These are phyloP conservation scores for Serendipita sp. DNA, from an alignment of 768 basidiomycete species.

Conservation along the genomic window DNA sequence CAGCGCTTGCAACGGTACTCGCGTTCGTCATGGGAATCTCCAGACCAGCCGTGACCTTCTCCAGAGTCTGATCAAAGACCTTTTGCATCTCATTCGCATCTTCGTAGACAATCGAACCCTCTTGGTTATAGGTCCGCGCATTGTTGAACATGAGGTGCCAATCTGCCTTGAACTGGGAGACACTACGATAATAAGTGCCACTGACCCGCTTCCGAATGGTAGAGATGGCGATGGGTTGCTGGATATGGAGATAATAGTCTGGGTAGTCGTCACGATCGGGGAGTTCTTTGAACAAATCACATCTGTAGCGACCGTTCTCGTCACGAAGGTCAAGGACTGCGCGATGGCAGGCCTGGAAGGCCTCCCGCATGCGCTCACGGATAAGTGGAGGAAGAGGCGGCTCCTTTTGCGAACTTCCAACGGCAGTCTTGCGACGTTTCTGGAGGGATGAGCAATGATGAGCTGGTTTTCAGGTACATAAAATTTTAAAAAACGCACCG, in stretches of 20 bases:
- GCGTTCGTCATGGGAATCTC: conserved; percentile 53
- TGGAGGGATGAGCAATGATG: conserved; percentile 17
- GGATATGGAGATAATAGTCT: conserved; percentile 83
- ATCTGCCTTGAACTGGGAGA: conserved; percentile 56
- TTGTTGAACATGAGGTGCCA: conserved; percentile 89
- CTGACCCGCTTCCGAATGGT: conserved; percentile 65
- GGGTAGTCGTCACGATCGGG: conserved; percentile 73
- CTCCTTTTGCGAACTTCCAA: conserved; percentile 22
- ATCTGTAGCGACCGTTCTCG: conserved; percentile 57
- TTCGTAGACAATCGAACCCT: conserved; percentile 87
- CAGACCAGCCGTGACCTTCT: conserved; percentile 48
- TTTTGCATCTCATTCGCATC: conserved; percentile 93
- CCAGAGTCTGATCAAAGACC: conserved; percentile 58
- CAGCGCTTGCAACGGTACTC: neutral
- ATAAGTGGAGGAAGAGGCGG: conserved; percentile 24
- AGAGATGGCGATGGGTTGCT: conserved; percentile 72
- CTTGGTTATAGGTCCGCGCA: conserved; percentile 84
- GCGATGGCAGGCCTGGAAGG: conserved; percentile 57
- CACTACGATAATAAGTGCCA: conserved; percentile 52
- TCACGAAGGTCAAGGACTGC: conserved; percentile 61
- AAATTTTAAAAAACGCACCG: conserved; percentile 26
- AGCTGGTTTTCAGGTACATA: neutral
- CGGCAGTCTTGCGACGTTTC: conserved; percentile 78
- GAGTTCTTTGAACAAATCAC: conserved; percentile 76
- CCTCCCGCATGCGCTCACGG: conserved; percentile 67